Evolutionary conservation across 2,329 filamentous ascomycete genomes (phyloP), one percentile per base, ranked within the genome.

Genomic region (Aspergillus glaucus): DNA sequence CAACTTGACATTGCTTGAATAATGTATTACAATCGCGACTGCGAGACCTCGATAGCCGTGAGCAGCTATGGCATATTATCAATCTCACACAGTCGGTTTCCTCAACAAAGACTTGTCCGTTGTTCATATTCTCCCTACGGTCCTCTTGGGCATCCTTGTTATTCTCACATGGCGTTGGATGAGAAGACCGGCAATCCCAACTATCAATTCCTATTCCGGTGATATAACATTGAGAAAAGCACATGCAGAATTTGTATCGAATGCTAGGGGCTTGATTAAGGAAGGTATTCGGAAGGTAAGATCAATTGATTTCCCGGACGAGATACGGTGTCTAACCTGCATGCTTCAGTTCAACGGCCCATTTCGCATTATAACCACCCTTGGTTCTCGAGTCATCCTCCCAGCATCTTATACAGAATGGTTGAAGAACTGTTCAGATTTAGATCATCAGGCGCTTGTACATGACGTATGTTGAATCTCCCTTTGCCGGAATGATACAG

Each of bases 361-460:
- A 26, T 50, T 50, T 32, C 43, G 48, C 26, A 50, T 50, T 15
- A 30, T 43, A 12, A 50, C 44, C 12, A 46, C 37, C 3, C 43
- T 46, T 9, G 43, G 44, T 2, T 50, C 43, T n/a, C 43, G 48
- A 22, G 22, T 50, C 6, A 50, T 50, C 30, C 43, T 50, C 3
- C 37, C 48, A 8, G 14, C 26, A 19, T 46, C 44, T 30, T 50
- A 30, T 24, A 43, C 44, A n/a, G 7, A 15, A 22, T 46, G 43
- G 28, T 17, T 46, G 17, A 50, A 43, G 28, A 43, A 24, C 9
- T 46, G 48, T 15, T 26, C 10, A 19, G 44, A 50, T 17, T 19
- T 50, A 12, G 48, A 50, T n/a, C 48, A 46, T 15, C 28, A 17
- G 4, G 43, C 26, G 19, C 44, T 50, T 37, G 32, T 50, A 14